Conservation (phyloP, 2,329 filamentous ascomycete genomes). For the Aulographum hederae region DNA sequence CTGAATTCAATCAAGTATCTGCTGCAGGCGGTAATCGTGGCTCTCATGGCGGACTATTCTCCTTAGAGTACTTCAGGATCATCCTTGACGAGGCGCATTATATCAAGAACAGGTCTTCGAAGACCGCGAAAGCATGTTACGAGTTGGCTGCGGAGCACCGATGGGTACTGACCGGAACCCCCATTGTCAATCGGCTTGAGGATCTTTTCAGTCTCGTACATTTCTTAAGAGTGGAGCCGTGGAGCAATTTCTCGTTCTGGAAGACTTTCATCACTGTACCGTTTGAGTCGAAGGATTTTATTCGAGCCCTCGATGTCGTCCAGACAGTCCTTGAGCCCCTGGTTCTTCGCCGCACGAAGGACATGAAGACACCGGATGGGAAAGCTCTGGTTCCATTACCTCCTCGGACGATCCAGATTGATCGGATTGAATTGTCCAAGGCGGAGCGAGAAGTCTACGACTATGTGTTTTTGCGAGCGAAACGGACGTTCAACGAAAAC, state of each 20-base stretch:
- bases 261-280: slow-evolving; percentile 96
- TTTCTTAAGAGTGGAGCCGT: slow-evolving; percentile 87
- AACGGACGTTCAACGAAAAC: slow-evolving; percentile 68
- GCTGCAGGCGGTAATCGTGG: slow-evolving; percentile 46
- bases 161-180: slow-evolving; percentile 88
- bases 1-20: slow-evolving; percentile 65
- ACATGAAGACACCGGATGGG: slow-evolving; percentile 90
- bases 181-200: slow-evolving; percentile 89
- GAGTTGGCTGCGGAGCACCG: slow-evolving; percentile 70
- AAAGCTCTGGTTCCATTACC: slow-evolving; percentile 67
- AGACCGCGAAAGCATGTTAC: slow-evolving; percentile 89
- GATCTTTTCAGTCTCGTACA: slow-evolving; percentile 86
- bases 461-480: slow-evolving; percentile 68
- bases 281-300: slow-evolving; percentile 88
- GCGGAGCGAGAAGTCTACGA: slow-evolving; percentile 84
- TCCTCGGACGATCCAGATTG: slow-evolving; percentile 63
- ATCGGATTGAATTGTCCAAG: slow-evolving; percentile 69
- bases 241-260: slow-evolving; percentile 99
- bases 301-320: slow-evolving; percentile 85
- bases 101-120: slow-evolving; percentile 75
- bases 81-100: slow-evolving; percentile 91
- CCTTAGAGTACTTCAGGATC: slow-evolving; percentile 81
- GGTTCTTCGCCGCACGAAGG: slow-evolving; percentile 89
- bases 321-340: slow-evolving; percentile 91
- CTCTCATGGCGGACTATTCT: slow-evolving; percentile 57